phyloP scores from a whole-genome alignment of 2,329 filamentous ascomycete species.

The Neurospora sp. region DNA sequence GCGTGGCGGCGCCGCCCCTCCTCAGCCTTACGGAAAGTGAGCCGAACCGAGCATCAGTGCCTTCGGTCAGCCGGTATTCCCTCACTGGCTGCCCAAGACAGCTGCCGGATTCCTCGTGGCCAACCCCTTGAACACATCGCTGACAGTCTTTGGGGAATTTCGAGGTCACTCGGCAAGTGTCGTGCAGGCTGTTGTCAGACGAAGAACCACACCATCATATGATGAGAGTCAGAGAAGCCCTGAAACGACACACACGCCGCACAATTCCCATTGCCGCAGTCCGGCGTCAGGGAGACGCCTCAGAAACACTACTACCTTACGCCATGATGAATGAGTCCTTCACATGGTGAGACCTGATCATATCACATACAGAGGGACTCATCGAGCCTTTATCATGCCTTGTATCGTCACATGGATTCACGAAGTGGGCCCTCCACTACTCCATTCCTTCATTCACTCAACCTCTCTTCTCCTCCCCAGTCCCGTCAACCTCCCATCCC shows the following conservation, averaged over 20 bases:
- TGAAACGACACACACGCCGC: neutral
- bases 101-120: neutral
- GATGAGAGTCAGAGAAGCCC: neutral
- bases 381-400: neutral
- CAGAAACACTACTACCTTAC: neutral
- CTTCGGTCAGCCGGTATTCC: neutral
- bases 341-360: neutral
- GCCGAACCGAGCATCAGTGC: neutral
- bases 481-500: too few relatives aligned
- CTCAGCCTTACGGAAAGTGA: neutral
- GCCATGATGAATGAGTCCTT: neutral
- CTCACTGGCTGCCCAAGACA: neutral
- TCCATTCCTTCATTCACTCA: too few relatives aligned
- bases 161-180: neutral
- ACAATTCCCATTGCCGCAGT: neutral
- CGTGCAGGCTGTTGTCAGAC: neutral
- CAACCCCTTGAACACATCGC: neutral
- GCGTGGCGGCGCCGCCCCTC: neutral
- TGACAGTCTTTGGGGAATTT: neutral
- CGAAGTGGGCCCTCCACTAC: neutral
- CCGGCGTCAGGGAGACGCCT: neutral
- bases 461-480: too few relatives aligned
- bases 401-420: neutral
- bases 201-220: neutral
- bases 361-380: neutral